Base-by-base conservation (phyloP, 2,329 filamentous ascomycete genomes). In the Rhytidhysteron rufulum region DNA sequence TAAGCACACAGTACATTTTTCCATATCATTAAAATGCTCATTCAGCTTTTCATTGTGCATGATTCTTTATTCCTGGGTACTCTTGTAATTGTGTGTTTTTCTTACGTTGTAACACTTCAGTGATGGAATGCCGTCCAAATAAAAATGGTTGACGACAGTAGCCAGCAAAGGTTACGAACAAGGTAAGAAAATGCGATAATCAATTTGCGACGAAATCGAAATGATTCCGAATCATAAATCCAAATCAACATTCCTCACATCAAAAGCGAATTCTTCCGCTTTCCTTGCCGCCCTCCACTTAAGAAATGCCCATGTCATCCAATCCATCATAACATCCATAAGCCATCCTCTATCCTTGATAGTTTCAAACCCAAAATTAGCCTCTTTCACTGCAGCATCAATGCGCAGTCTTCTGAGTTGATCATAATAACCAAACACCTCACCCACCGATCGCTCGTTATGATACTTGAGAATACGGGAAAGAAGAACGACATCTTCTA, bases 401-500 rank as follows among this genome's bases (percentile, higher is more conserved):
- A 71, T 62, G 7, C 58, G 60, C 8, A 60, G 49, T 8, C 68
- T 56, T 9, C 68, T 62, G 4, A 69, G 42, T 10, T 45, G 40
- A 35, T 70, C 66, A 43, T 69, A 70, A 2, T 56, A 53, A n/a
- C 56, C 46, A 41, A 70, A 69, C 1, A 56, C 53, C 11, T 61
- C 54, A 3, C 43, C 32, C 8, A 66, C 44, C 2, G 63, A 59
- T 16, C 63, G 56, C 15, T 51, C 45, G 11, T 62, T 51, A 41
- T 67, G 62, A 5, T 57, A 48, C 2, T 59, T 46, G 2, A 72
- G 43, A 13, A 67, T 57, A 2, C 67, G 62, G 10, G 68, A 63
- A 40, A 73, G 63, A 0, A 71, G 47, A 18, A 73, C 66, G 2
- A 65, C 64, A 40, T 72, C 70, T 42, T 72, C 70, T 4, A 73